Evolutionary conservation across 2,329 filamentous ascomycete genomes (phyloP).

Genomic region (Nemania sp.): DNA sequence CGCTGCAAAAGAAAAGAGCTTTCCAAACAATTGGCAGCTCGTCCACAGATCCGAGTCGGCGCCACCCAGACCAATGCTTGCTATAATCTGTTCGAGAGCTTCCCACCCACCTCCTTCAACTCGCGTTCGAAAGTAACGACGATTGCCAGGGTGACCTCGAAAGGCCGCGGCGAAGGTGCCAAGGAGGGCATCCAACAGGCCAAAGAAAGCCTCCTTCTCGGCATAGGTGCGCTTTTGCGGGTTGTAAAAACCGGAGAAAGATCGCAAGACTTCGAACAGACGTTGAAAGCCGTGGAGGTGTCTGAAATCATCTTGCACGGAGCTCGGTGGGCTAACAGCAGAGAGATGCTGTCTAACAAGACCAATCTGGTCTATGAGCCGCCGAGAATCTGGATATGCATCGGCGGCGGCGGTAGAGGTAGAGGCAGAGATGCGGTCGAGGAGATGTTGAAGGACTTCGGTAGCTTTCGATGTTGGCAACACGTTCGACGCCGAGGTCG

Average conservation of each 20-base stretch:
- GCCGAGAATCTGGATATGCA: constrained; percentile 54
- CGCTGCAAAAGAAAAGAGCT: constrained; percentile 78
- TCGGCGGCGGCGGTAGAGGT: constrained; percentile 40
- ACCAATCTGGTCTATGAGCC: constrained; percentile 61
- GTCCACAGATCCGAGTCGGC: constrained; percentile 70
- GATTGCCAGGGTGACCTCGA: constrained; percentile 80
- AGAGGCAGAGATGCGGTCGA: constrained; percentile 52
- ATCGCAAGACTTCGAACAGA: constrained; percentile 69
- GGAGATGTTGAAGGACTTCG: constrained; percentile 60
- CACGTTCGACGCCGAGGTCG: constrained; percentile 63
- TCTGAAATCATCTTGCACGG: constrained; percentile 79
- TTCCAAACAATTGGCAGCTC: constrained; percentile 77
- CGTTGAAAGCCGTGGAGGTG: constrained; percentile 78
- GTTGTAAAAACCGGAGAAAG: constrained; percentile 77
- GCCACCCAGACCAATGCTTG: constrained; percentile 67
- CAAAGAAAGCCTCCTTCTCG: constrained; percentile 69
- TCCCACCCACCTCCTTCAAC: constrained; percentile 80
- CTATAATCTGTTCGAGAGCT: constrained; percentile 73
- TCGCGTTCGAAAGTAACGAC: constrained; percentile 79
- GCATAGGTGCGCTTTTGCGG: constrained; percentile 63
- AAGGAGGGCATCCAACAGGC: constrained; percentile 71
- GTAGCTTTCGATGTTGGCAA: constrained; percentile 63
- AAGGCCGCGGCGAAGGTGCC: constrained; percentile 76
- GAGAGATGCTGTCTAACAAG: constrained; percentile 68
- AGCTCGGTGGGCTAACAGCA: constrained; percentile 50